phyloP scores from a whole-genome alignment of 805 yeast species.

The Saccharomycopsis fibuligera region DNA sequence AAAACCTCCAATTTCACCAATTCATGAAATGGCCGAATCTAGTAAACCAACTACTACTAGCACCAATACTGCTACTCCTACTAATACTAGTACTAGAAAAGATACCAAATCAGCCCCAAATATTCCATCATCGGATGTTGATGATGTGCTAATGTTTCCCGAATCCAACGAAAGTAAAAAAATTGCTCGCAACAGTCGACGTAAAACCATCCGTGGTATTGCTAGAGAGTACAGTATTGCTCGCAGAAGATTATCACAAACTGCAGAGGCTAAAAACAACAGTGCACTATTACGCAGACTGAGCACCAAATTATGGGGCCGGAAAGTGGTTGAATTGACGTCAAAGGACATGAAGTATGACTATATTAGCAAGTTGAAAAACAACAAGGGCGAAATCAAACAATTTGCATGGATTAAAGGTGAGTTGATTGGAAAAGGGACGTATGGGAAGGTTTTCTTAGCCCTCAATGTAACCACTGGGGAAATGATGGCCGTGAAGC shows the following conservation, averaged over 20 bases:
- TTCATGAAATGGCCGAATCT: no score
- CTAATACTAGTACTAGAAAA: neutral
- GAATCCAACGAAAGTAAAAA: constrained; percentile 22
- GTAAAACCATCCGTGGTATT: constrained; percentile 88
- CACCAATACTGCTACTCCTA: neutral
- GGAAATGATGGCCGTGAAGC: constrained; percentile 98
- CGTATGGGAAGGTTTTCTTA: constrained; percentile 88
- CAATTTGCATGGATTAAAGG: constrained; percentile 98
- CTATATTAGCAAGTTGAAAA: constrained; percentile 58
- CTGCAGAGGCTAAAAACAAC: constrained; percentile 18
- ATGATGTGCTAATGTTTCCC: constrained; percentile 26
- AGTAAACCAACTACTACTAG: neutral
- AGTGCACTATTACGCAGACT: constrained; percentile 50
- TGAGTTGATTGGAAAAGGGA: constrained; percentile 92
- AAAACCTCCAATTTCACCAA: constrained; percentile 16
- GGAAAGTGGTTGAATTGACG: constrained; percentile 83
- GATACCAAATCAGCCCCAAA: constrained; percentile 1
- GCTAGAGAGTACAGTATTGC: constrained; percentile 84
- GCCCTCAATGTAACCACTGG: constrained; percentile 95
- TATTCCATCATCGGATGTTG: constrained; percentile 4
- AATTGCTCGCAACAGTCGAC: constrained; percentile 46
- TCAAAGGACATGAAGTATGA: constrained; percentile 59
- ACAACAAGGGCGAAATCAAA: constrained; percentile 59
- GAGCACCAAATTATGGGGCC: constrained; percentile 98
- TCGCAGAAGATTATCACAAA: constrained; percentile 34